These are phyloP conservation scores for Thermoascus crustaceus DNA, from an alignment of 2,329 filamentous ascomycete species.

Conservation along the genomic window DNA sequence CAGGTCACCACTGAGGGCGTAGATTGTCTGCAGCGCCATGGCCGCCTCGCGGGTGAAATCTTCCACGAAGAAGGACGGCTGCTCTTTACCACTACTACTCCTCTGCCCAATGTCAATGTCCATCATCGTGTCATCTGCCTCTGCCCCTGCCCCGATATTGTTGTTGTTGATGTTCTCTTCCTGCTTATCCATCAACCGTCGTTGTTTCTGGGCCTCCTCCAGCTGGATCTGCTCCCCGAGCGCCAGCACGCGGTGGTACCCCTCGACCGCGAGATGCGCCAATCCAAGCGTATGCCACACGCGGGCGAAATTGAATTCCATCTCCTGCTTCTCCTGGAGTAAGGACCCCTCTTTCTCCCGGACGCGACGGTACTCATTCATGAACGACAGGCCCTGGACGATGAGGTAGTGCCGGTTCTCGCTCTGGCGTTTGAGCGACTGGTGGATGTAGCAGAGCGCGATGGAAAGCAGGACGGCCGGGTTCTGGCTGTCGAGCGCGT, in stretches of 20 bases:
- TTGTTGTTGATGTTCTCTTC: no score
- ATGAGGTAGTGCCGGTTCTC: conserved; percentile 86
- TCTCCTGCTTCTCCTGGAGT: conserved; percentile 56
- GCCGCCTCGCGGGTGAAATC: conserved; percentile 63
- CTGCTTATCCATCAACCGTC: no score
- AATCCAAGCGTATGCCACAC: conserved; percentile 70
- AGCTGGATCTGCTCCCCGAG: conserved; percentile 43
- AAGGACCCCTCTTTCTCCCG: conserved; percentile 40
- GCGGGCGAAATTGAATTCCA: conserved; percentile 71
- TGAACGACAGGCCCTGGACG: conserved; percentile 73
- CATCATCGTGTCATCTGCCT: conserved; percentile 8
- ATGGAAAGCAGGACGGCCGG: conserved; percentile 72
- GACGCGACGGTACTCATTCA: conserved; percentile 63
- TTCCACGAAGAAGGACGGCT: conserved; percentile 31
- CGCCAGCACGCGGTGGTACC: conserved; percentile 56
- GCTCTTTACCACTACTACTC: no score
- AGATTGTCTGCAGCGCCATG: conserved; percentile 63
- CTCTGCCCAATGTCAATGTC: no score
- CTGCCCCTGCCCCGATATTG: no score
- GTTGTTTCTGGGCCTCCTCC: no score
- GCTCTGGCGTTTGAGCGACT: conserved; percentile 78
- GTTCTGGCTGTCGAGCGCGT: conserved; percentile 65
- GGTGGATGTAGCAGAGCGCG: conserved; percentile 77
- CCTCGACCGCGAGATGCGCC: conserved; percentile 61
- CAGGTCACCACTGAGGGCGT: conserved; percentile 56